These are phyloP conservation scores for Cardiospermum halicacabum DNA, from an alignment of 345 rosid genomes.

Conservation along the genomic window DNA sequence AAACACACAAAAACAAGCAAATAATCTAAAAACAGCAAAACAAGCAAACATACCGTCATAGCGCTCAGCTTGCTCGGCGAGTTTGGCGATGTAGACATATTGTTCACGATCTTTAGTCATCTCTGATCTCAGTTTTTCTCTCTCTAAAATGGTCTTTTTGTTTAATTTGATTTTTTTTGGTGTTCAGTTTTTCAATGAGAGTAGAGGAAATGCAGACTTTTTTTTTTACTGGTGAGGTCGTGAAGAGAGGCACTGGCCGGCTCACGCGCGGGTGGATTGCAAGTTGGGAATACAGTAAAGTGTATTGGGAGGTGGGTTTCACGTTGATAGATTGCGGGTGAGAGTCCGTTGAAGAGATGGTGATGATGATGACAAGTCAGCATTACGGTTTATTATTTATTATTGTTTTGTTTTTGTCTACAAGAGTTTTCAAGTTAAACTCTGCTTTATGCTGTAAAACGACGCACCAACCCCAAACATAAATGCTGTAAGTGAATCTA, in stretches of 20 bases:
- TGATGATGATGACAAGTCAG: constrained; percentile 9
- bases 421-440: not conserved
- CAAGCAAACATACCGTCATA: constrained; percentile 36
- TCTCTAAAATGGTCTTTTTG: constrained; percentile 4
- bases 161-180: not conserved
- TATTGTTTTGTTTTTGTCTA: not conserved
- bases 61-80: constrained; percentile 59
- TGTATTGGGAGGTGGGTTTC: not conserved
- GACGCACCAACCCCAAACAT: not conserved
- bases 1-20: not conserved
- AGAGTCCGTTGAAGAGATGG: not conserved
- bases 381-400: not conserved
- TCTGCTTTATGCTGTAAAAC: not conserved
- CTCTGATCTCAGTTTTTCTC: constrained; percentile 13
- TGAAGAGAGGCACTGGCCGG: constrained; percentile 11
- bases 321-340: not conserved
- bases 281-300: not conserved
- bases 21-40: not conserved
- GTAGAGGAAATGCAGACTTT: not conserved
- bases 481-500: not conserved
- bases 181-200: not conserved
- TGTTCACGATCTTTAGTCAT: constrained; percentile 43
- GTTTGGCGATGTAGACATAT: constrained; percentile 50
- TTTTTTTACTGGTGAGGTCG: not conserved
- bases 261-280: constrained; percentile 1